phyloP scores from a whole-genome alignment of 2,329 filamentous ascomycete species.

The Ophiostoma ips region DNA sequence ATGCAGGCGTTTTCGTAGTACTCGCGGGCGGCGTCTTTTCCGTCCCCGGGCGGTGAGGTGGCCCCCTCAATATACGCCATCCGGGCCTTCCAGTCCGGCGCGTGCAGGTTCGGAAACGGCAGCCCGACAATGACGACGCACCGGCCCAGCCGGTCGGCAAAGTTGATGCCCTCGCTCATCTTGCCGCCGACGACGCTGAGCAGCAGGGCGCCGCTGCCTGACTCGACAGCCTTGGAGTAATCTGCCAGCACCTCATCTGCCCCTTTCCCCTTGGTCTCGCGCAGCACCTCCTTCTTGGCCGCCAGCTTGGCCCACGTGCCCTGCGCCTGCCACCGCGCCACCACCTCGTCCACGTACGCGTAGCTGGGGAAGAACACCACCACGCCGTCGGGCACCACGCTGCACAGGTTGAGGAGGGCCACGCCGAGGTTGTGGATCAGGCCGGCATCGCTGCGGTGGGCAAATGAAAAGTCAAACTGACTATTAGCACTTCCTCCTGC shows the following conservation, averaged over 20 bases:
- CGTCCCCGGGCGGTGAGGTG: slow-evolving; percentile 10
- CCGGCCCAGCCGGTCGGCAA: slow-evolving; percentile 77
- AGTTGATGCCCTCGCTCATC: slow-evolving; percentile 96
- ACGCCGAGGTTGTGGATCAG: slow-evolving; percentile 65
- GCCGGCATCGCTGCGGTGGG: slow-evolving; percentile 51
- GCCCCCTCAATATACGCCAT: slow-evolving; percentile 65
- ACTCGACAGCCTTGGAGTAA: slow-evolving; percentile 56
- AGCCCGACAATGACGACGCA: slow-evolving; percentile 85
- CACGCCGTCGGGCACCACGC: slow-evolving; percentile 70
- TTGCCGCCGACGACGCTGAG: slow-evolving; percentile 89
- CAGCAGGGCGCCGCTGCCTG: slow-evolving; percentile 43
- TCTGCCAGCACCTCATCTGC: slow-evolving; percentile 58
- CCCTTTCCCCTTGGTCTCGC: slow-evolving; percentile 38
- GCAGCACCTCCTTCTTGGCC: slow-evolving; percentile 48
- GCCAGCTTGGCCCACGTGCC: slow-evolving; percentile 45
- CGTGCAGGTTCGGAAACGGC: slow-evolving; percentile 82
- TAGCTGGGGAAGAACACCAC: slow-evolving; percentile 97
- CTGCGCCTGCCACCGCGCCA: slow-evolving; percentile 35
- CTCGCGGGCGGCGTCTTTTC: slow-evolving; percentile 51
- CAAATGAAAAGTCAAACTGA: slow-evolving; percentile 78
- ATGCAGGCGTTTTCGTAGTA: slow-evolving; percentile 95
- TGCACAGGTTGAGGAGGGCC: slow-evolving; percentile 57
- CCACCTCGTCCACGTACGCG: slow-evolving; percentile 67
- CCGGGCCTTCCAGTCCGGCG: slow-evolving; percentile 85
- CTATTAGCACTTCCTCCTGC: slow-evolving; percentile 7